These are phyloP conservation scores for Penicillium sp. DNA, from an alignment of 2,329 filamentous ascomycete species.

Conservation along the genomic window DNA sequence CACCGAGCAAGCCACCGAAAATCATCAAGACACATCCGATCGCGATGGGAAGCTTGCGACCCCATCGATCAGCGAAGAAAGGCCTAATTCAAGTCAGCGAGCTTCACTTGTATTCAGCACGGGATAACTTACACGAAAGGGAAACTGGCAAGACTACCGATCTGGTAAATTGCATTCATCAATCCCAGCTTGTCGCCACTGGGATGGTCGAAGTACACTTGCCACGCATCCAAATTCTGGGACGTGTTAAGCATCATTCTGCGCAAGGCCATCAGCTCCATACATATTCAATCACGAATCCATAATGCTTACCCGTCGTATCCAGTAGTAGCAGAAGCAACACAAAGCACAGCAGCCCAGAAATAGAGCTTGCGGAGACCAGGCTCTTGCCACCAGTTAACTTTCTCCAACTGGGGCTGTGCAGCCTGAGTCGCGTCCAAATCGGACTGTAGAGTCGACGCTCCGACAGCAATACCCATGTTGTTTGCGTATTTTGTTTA, in stretches of 20 bases:
- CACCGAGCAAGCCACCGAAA: slow-evolving; percentile 35
- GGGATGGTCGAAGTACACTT: slow-evolving; percentile 31
- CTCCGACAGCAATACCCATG: slow-evolving; percentile 13
- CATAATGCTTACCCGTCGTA: slow-evolving; percentile 45
- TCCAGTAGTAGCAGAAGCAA: slow-evolving; percentile 54
- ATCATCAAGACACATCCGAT: slow-evolving; percentile 41
- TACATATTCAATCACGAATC: too few relatives aligned
- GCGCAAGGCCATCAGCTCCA: background rate
- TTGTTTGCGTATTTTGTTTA: background rate
- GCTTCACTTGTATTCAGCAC: background rate
- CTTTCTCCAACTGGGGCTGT: slow-evolving; percentile 46
- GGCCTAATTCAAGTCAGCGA: slow-evolving; percentile 25
- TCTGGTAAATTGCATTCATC: slow-evolving; percentile 39
- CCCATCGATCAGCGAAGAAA: slow-evolving; percentile 40
- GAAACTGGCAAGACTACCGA: slow-evolving; percentile 39
- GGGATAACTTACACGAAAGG: slow-evolving; percentile 19
- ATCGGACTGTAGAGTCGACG: slow-evolving; percentile 8
- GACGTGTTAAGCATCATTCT: slow-evolving; percentile 40
- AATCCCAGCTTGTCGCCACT: slow-evolving; percentile 36
- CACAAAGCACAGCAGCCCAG: slow-evolving; percentile 47
- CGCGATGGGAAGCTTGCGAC: slow-evolving; percentile 37
- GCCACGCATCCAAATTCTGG: slow-evolving; percentile 36
- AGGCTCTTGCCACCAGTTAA: slow-evolving; percentile 50
- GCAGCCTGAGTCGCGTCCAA: slow-evolving; percentile 23
- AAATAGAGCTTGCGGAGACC: slow-evolving; percentile 51